phyloP scores from a whole-genome alignment of 78 protist species.

The Dictyostelium citrinum region DNA sequence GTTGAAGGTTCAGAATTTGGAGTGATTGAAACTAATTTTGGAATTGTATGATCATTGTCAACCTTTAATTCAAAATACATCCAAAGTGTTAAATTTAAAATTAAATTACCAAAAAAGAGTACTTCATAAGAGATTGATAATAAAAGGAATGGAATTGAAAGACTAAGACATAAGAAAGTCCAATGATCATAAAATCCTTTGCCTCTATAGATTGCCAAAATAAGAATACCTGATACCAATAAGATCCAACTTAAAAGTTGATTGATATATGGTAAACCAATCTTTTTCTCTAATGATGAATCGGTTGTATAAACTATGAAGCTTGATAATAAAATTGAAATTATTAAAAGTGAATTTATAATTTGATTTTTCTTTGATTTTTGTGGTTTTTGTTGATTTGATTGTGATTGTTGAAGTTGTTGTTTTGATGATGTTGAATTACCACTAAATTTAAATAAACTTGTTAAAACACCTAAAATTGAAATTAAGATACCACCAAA shows the following conservation, averaged over 20 bases:
- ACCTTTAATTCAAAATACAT: slow-evolving; percentile 23
- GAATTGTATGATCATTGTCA: neutral
- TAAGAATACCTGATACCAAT: slow-evolving; percentile 3
- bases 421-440: neutral
- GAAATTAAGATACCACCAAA: neutral
- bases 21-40: neutral
- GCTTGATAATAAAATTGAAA: slow-evolving; percentile 46
- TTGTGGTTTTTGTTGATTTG: neutral
- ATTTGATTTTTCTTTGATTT: neutral
- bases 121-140: slow-evolving; percentile 55
- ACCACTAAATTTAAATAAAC: slow-evolving; percentile 9
- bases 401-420: neutral
- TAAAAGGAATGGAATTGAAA: slow-evolving; percentile 64
- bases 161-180: slow-evolving; percentile 9
- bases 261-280: slow-evolving; percentile 62
- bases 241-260: slow-evolving; percentile 53
- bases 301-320: slow-evolving; percentile 72
- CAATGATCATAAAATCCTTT: slow-evolving; percentile 51
- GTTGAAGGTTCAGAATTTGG: neutral
- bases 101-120: slow-evolving; percentile 19
- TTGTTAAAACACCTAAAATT: neutral
- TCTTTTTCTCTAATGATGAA: slow-evolving; percentile 61
- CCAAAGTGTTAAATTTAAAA: slow-evolving; percentile 56
- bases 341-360: neutral
- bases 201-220: slow-evolving; percentile 4